Conservation (phyloP, 2,329 filamentous ascomycete genomes). For the Aureobasidium sp. region DNA sequence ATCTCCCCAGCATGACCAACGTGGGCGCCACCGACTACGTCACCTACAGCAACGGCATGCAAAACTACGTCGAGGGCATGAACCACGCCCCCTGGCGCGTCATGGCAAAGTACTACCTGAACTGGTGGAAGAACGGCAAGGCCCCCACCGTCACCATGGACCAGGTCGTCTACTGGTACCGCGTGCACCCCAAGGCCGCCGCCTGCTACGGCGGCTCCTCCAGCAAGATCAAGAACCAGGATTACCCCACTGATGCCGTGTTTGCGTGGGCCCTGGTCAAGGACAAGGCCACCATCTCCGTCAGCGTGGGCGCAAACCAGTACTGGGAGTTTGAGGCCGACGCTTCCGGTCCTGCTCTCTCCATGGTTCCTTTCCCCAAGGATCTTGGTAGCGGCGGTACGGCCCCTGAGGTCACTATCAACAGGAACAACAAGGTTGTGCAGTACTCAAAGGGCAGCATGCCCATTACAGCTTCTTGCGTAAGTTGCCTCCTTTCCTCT, state of each 20-base stretch:
- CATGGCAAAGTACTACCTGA: constrained; percentile 31
- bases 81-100: constrained; percentile 31
- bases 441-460: constrained; percentile 21
- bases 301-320: constrained; percentile 27
- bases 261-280: constrained; percentile 31
- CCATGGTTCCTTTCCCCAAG: constrained; percentile 26
- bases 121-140: constrained; percentile 28
- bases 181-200: constrained; percentile 28
- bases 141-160: constrained; percentile 27
- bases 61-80: constrained; percentile 28
- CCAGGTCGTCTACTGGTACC: constrained; percentile 32
- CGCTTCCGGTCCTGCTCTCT: constrained; percentile 23
- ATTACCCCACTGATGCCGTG: constrained; percentile 27
- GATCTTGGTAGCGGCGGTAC: constrained; percentile 21
- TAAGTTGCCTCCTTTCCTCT: background rate
- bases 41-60: constrained; percentile 24
- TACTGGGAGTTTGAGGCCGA: constrained; percentile 27
- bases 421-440: constrained; percentile 22
- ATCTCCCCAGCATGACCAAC: constrained; percentile 24
- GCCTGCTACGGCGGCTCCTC: constrained; percentile 25
- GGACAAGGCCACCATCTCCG: constrained; percentile 23
- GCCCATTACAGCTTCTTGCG: constrained; percentile 23
- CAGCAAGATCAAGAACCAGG: constrained; percentile 25
- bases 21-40: constrained; percentile 23
- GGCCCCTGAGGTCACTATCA: constrained; percentile 25